Conservation (phyloP, 305 asterid genomes). For the Petunia hybrid region DNA sequence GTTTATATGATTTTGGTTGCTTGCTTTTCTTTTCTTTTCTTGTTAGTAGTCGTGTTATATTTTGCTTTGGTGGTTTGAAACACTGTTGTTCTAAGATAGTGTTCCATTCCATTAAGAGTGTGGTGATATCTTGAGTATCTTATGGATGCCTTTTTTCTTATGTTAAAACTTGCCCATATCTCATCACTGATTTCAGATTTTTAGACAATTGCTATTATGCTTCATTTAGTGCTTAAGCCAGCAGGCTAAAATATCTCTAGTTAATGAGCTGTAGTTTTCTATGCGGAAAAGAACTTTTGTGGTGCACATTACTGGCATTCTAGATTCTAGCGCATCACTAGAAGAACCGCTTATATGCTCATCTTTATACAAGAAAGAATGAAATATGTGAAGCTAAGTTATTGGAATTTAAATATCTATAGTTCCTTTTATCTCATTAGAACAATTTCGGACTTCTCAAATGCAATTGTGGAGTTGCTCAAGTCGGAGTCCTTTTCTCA, state of each 20-base stretch:
- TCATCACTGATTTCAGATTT: not conserved
- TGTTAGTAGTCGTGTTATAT: not conserved
- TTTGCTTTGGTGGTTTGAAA: not conserved
- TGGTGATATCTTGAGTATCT: not conserved
- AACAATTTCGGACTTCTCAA: not conserved
- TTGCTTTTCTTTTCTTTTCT: not conserved
- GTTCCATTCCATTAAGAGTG: not conserved
- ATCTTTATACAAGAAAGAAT: slow-evolving; percentile 8
- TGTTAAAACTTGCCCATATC: not conserved
- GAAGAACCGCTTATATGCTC: not conserved
- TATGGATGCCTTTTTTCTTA: not conserved
- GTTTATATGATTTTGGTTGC: not conserved
- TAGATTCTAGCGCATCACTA: not conserved
- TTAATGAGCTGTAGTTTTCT: slow-evolving; percentile 3
- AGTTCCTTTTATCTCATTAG: not conserved
- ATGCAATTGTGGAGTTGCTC: not conserved
- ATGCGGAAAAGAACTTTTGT: not conserved
- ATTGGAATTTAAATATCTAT: not conserved
- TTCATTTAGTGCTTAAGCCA: not conserved
- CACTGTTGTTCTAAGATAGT: not conserved
- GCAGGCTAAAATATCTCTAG: slow-evolving; percentile 7
- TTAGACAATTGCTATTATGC: not conserved
- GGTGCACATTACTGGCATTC: not conserved
- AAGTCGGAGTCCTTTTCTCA: not conserved
- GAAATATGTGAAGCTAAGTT: not conserved